Conservation (phyloP, 371 early-diverging fungal genomes). For the Dichotomocladium elegans region DNA sequence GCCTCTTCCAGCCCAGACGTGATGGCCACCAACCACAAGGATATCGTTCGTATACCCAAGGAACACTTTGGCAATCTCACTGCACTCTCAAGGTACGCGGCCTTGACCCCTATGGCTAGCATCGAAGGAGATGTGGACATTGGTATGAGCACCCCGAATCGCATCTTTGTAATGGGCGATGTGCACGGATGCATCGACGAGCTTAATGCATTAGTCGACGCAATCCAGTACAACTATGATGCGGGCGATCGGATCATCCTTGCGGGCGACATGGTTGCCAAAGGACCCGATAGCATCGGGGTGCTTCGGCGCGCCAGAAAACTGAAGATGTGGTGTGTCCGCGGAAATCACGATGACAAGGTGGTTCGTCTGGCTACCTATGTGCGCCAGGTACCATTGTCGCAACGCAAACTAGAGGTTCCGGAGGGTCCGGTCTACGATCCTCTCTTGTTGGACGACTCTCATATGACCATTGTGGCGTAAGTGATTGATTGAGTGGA, state of each 20-base stretch:
- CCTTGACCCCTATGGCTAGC: slow-evolving; percentile 24
- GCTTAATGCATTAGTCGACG: slow-evolving; percentile 43
- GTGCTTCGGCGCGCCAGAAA: slow-evolving; percentile 55
- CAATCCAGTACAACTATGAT: slow-evolving; percentile 33
- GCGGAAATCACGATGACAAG: slow-evolving; percentile 79
- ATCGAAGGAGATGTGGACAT: slow-evolving; percentile 3
- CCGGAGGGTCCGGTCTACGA: slow-evolving; percentile 38
- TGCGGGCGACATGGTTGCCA: slow-evolving; percentile 67
- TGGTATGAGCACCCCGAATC: slow-evolving; percentile 7
- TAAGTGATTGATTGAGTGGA: slow-evolving; percentile 13
- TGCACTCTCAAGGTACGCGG: slow-evolving; percentile 35
- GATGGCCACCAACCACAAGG: no score
- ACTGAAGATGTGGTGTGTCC: slow-evolving; percentile 55
- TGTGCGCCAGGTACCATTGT: neutral
- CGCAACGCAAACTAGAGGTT: slow-evolving; percentile 23
- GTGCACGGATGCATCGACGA: slow-evolving; percentile 64
- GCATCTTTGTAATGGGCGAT: slow-evolving; percentile 71
- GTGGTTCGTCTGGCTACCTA: slow-evolving; percentile 61
- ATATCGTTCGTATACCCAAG: no score
- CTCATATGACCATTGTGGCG: slow-evolving; percentile 42
- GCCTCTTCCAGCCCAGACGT: no score
- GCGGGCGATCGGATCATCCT: slow-evolving; percentile 55
- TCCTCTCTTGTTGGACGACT: slow-evolving; percentile 32
- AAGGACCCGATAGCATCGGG: slow-evolving; percentile 63
- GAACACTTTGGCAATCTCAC: neutral